Conservation (phyloP, 495 filamentous ascomycete genomes). For the Penicillium salamii region DNA sequence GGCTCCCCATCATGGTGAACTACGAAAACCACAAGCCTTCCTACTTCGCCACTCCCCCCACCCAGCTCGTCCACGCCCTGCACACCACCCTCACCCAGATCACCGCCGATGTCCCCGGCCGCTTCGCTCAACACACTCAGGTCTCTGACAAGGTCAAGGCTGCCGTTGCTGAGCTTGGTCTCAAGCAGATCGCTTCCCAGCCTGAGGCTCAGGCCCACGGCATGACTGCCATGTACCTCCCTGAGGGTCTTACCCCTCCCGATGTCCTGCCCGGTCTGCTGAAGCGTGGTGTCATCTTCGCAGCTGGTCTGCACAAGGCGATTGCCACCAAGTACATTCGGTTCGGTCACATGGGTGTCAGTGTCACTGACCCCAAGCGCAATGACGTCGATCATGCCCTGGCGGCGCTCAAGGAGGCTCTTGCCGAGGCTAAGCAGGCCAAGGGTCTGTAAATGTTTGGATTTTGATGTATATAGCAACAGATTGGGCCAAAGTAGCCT, state of each 20-base stretch:
- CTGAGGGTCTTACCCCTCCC: conserved; percentile 72
- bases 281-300: conserved; percentile 90
- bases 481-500: not conserved
- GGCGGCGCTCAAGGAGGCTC: conserved; percentile 66
- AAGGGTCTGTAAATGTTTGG: conserved; percentile 39
- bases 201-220: conserved; percentile 90
- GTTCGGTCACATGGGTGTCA: conserved; percentile 96
- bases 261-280: conserved; percentile 82
- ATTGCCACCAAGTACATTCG: conserved; percentile 69
- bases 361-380: conserved; percentile 56
- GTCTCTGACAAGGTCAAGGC: conserved; percentile 81
- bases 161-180: conserved; percentile 70
- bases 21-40: conserved; percentile 96
- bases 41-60: conserved; percentile 95
- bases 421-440: conserved; percentile 63
- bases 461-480: conserved; percentile 8
- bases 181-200: conserved; percentile 79
- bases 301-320: conserved; percentile 90
- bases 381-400: conserved; percentile 81
- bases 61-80: conserved; percentile 89
- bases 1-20: conserved; percentile 98
- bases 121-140: conserved; percentile 74
- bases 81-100: conserved; percentile 92
- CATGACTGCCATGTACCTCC: conserved; percentile 97
- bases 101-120: conserved; percentile 64